phyloP scores from a whole-genome alignment of 805 yeast genomes.

The Candida odintsovae region DNA sequence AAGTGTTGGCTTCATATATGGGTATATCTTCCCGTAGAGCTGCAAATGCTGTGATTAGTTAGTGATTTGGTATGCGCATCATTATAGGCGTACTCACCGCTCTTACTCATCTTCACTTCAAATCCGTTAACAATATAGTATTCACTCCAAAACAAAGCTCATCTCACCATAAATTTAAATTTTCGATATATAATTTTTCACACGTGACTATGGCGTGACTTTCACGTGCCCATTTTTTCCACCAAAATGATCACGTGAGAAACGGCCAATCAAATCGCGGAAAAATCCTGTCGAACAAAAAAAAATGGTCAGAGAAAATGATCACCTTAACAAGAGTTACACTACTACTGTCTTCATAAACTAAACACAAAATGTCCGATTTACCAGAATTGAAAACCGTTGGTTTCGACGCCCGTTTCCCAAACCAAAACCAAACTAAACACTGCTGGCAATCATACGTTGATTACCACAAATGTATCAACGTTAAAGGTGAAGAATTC shows the following conservation, averaged over 20 bases:
- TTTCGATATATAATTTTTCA: too few species aligned
- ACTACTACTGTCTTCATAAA: not conserved
- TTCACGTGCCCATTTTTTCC: not conserved
- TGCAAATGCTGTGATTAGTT: conserved; percentile 14
- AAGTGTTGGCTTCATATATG: conserved; percentile 17
- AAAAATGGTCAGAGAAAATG: conserved; percentile 7
- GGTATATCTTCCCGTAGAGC: conserved; percentile 18
- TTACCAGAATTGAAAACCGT: conserved; percentile 50
- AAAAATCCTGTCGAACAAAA: not conserved
- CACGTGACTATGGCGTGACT: not conserved
- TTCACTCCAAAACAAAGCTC: not conserved
- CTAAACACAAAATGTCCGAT: conserved; percentile 20
- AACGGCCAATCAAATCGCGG: conserved; percentile 7
- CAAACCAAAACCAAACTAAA: conserved; percentile 94
- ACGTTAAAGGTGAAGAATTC: conserved; percentile 95
- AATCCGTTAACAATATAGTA: too few species aligned
- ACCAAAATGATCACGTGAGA: not conserved
- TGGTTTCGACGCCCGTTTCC: conserved; percentile 91
- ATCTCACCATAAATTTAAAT: not conserved
- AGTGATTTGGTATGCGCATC: too few species aligned
- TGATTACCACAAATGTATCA: conserved; percentile 96
- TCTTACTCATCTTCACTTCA: conserved; percentile 4
- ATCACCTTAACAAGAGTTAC: not conserved
- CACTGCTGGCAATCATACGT: conserved; percentile 98
- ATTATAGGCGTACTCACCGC: conserved; percentile 6